Base-by-base conservation (phyloP, 768 basidiomycete genomes). In the Nidularia pulvinata region DNA sequence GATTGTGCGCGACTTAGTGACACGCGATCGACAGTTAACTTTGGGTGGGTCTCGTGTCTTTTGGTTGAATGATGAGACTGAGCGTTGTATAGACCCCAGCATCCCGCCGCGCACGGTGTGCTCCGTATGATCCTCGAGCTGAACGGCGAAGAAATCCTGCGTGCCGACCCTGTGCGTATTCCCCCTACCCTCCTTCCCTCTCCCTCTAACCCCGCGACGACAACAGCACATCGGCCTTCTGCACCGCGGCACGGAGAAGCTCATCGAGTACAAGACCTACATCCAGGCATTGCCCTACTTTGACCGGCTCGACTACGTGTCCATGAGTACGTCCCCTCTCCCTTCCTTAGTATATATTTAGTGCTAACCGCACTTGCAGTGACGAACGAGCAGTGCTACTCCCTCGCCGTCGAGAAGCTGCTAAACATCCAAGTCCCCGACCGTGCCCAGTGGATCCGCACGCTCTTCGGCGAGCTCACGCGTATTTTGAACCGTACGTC, bases 251-350 rank as follows among this genome's bases (percentile, higher is more conserved):
- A 99, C 96, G 16, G 97, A 99, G 71, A 98, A 98, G 71, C 81
- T 99, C 49, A 98, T 98, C 57, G 97, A 98, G 72, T 96, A 95
- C 82, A 99, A 99, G 78, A 98, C 89, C 1, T 98, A 98, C 66
- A 91, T 86, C 5, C 97, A 99, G 76, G 97, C 97, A 0, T 76
- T 98, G 16, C 97, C 97, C 1, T 98, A 99, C 75, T 99, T 99
- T 67, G 97, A 99, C 69, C 93, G 97, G 62, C 81, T 98, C 55
- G 97, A 99, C 78, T 99, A 99, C 62, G 96, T 98, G 51, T 98
- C 96, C 48, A 98, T 98, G 97, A 99, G 94, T 95, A 92, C 75
- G 37, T 42, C 42, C 35, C 45, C 32, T 48, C 7, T 50, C 10
- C 1, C 34, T 11, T 9, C 14, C 48, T 42, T 52, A 25, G 25